phyloP scores from a whole-genome alignment of 306 rosid genomes.

The Cicer chorassanicum region DNA sequence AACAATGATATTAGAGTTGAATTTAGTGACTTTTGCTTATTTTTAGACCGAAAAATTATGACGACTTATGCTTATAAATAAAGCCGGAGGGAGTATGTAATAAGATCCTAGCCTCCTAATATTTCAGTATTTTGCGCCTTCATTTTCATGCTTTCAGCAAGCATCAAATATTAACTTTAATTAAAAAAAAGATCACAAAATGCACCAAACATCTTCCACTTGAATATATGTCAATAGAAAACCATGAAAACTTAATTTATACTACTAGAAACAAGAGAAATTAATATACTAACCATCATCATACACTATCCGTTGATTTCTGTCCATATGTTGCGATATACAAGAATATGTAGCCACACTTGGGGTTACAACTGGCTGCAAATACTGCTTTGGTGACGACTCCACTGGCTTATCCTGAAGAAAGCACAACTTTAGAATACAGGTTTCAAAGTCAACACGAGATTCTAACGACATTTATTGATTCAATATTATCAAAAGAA shows the following conservation, averaged over 20 bases:
- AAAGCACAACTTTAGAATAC: slow-evolving; percentile 64
- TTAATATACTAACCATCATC: slow-evolving; percentile 69
- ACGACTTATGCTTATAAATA: too few species aligned
- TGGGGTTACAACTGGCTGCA: slow-evolving; percentile 54
- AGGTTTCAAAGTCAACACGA: slow-evolving; percentile 60
- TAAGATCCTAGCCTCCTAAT: not conserved
- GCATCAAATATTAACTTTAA: not conserved
- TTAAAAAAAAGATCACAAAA: not conserved
- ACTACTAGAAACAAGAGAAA: not conserved
- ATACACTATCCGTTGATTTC: slow-evolving; percentile 50
- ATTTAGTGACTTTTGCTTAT: too few species aligned
- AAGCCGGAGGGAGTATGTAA: not conserved
- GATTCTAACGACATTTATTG: slow-evolving; percentile 55
- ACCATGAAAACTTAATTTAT: slow-evolving; percentile 8
- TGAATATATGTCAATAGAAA: not conserved
- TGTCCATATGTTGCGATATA: slow-evolving; percentile 52
- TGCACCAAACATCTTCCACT: slow-evolving; percentile 26
- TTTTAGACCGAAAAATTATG: too few species aligned
- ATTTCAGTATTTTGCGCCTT: slow-evolving; percentile 2
- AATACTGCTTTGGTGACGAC: slow-evolving; percentile 62
- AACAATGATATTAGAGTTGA: too few species aligned
- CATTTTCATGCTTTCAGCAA: slow-evolving; percentile 17
- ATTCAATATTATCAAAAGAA: slow-evolving; percentile 44
- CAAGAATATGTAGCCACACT: slow-evolving; percentile 60
- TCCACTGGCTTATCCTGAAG: slow-evolving; percentile 83